Conservation (phyloP, 1,284 basidiomycete genomes). For the Cronartium ribicola region DNA sequence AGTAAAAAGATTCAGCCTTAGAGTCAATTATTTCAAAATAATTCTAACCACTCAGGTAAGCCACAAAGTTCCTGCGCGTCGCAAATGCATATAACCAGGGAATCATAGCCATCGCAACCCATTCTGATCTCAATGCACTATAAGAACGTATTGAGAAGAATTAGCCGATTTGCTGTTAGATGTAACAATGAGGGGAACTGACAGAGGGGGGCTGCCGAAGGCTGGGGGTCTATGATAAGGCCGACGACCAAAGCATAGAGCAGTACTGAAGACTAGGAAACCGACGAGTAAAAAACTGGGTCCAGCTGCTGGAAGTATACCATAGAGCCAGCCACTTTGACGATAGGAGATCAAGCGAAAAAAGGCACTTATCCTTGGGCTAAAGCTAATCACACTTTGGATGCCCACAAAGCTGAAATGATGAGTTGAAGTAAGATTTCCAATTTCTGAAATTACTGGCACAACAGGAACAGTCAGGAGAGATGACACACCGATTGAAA, state of each 20-base stretch:
- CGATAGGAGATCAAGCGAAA: conserved; percentile 28
- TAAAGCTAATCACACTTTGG: conserved; percentile 18
- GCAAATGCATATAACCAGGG: conserved; percentile 26
- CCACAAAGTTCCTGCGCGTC: conserved; percentile 25
- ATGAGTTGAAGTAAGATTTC: not conserved
- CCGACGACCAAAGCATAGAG: conserved; percentile 14
- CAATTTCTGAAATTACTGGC: not conserved
- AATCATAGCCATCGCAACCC: conserved; percentile 31
- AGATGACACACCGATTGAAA: conserved; percentile 28
- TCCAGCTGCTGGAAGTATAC: conserved; percentile 21
- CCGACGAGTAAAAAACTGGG: conserved; percentile 27
- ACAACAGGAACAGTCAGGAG: not conserved
- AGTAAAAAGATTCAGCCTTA: not conserved
- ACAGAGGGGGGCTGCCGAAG: conserved; percentile 26
- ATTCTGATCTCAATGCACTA: conserved; percentile 33
- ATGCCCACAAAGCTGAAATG: conserved; percentile 9
- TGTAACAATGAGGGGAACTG: conserved; percentile 9
- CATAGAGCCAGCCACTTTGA: conserved; percentile 4
- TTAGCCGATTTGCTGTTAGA: not conserved
- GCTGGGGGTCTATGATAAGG: conserved; percentile 10
- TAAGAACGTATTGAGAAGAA: not conserved
- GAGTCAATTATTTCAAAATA: not conserved
- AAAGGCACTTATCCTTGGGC: conserved; percentile 23
- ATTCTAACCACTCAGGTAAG: conserved; percentile 19
- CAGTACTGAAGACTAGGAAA: conserved; percentile 26